These are phyloP conservation scores for Beauveria australis DNA, from an alignment of 2,329 filamentous ascomycete genomes.

Conservation along the genomic window DNA sequence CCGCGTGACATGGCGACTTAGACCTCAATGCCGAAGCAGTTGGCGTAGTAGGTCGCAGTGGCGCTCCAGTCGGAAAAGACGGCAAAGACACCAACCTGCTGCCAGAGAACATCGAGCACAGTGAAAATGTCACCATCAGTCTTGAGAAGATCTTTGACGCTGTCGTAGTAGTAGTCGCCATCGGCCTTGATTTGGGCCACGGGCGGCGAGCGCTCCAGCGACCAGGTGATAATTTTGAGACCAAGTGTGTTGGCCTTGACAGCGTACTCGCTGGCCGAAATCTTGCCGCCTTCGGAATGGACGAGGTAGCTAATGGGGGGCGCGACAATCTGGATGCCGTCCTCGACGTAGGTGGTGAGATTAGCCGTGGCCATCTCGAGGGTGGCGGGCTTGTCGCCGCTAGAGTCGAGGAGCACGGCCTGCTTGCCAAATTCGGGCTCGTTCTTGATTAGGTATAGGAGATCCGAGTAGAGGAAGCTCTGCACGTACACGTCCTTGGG, in stretches of 20 bases:
- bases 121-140: constrained; percentile 60
- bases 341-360: constrained; percentile 45
- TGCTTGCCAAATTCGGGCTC: constrained; percentile 54
- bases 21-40: constrained; percentile 46
- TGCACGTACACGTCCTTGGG: constrained; percentile 52
- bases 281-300: constrained; percentile 39
- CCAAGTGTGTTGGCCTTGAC: constrained; percentile 50
- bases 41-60: constrained; percentile 63
- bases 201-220: constrained; percentile 57
- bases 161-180: constrained; percentile 48
- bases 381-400: constrained; percentile 43
- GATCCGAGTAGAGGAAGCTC: constrained; percentile 55
- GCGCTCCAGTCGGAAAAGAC: constrained; percentile 65
- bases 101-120: constrained; percentile 55
- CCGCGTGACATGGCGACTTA: background rate
- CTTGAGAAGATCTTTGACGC: constrained; percentile 44
- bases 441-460: constrained; percentile 58
- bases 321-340: constrained; percentile 54
- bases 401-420: constrained; percentile 58
- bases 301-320: constrained; percentile 58
- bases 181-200: constrained; percentile 37
- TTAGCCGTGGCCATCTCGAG: constrained; percentile 47
- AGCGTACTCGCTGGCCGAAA: constrained; percentile 58
- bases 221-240: constrained; percentile 60
- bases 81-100: constrained; percentile 50